Evolutionary conservation across 2,329 filamentous ascomycete genomes (phyloP).

Genomic region (Colletotrichum magnum): DNA sequence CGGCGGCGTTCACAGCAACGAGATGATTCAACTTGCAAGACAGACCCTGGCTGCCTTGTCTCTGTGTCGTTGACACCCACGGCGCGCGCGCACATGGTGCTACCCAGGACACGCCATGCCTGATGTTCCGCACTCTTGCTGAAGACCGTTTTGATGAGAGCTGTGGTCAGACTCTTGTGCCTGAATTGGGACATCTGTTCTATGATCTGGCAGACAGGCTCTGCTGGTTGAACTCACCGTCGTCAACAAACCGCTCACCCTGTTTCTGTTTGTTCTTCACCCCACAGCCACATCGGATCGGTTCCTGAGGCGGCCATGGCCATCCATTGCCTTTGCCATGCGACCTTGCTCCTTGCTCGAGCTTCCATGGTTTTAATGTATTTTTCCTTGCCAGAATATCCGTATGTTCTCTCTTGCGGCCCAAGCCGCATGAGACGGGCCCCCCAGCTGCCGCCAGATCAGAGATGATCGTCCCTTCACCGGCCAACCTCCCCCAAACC

Average conservation of each 20-base stretch:
- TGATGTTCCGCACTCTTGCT: background rate
- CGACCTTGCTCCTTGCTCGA: background rate
- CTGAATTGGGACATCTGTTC: background rate
- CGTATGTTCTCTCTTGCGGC: conserved; percentile 8
- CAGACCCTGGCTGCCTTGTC: conserved; percentile 15
- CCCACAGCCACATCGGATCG: no score
- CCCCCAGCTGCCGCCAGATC: conserved; percentile 24
- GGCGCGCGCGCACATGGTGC: background rate
- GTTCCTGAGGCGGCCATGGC: background rate
- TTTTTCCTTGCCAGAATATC: background rate
- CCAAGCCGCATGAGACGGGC: conserved; percentile 6
- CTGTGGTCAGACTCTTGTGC: background rate
- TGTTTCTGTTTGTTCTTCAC: background rate
- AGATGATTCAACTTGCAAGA: conserved; percentile 7
- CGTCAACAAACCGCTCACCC: conserved; percentile 5
- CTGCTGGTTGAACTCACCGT: background rate
- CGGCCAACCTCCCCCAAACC: conserved; percentile 4
- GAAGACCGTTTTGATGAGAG: background rate
- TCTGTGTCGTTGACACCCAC: background rate
- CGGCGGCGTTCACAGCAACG: conserved; percentile 20
- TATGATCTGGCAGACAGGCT: background rate
- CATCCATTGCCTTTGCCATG: background rate
- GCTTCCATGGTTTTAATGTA: conserved; percentile 6
- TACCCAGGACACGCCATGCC: background rate
- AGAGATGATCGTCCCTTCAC: conserved; percentile 28